Evolutionary conservation across 805 yeast species (phyloP).

Genomic region (Kodamaea neixiangensis): DNA sequence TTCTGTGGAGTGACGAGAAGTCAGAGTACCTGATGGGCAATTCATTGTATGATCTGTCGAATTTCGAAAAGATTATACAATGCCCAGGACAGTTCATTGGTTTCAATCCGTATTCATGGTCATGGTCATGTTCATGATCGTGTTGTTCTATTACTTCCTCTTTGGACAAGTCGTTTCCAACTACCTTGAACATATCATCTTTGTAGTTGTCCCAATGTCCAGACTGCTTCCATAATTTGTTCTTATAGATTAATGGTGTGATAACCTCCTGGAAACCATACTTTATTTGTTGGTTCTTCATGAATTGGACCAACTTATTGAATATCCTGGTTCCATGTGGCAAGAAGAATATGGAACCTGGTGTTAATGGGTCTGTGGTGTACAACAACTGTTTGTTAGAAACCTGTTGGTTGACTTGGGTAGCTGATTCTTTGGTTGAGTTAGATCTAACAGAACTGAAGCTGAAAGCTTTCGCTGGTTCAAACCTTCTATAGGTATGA

Average conservation of each 20-base stretch:
- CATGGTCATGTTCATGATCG: slow-evolving; percentile 14
- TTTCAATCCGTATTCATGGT: slow-evolving; percentile 70
- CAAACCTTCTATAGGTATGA: neutral
- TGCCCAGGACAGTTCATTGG: slow-evolving; percentile 98
- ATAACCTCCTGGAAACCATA: slow-evolving; percentile 91
- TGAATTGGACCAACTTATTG: slow-evolving; percentile 74
- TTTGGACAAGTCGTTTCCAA: slow-evolving; percentile 49
- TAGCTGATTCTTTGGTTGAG: slow-evolving; percentile 23
- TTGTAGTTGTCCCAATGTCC: slow-evolving; percentile 97
- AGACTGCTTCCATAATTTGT: slow-evolving; percentile 81
- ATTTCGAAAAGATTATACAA: slow-evolving; percentile 75
- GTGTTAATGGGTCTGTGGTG: slow-evolving; percentile 77
- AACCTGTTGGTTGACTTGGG: slow-evolving; percentile 43
- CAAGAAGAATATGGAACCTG: slow-evolving; percentile 88
- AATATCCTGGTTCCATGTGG: slow-evolving; percentile 92
- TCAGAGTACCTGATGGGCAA: slow-evolving; percentile 85
- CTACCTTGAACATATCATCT: slow-evolving; percentile 91
- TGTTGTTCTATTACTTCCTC: slow-evolving; percentile 22
- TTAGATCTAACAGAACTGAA: neutral
- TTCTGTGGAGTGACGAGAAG: slow-evolving; percentile 89
- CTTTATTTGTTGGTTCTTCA: slow-evolving; percentile 78
- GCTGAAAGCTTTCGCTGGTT: neutral
- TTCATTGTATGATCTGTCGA: slow-evolving; percentile 81
- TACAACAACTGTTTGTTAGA: slow-evolving; percentile 74
- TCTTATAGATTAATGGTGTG: slow-evolving; percentile 85